Conservation (phyloP, 345 rosid species). For the Citrus glauca region DNA sequence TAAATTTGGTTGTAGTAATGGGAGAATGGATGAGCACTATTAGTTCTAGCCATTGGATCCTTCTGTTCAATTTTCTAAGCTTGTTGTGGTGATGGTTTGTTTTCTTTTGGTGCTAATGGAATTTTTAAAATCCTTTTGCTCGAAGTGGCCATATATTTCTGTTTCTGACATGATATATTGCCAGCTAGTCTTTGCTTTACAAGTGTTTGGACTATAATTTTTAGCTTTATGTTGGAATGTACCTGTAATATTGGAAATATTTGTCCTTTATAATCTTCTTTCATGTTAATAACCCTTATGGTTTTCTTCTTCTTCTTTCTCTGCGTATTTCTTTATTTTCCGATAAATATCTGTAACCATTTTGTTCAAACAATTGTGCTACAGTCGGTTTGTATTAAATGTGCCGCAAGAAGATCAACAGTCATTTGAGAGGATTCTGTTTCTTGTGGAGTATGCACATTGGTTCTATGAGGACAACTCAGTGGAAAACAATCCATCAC, state of each 20-base stretch:
- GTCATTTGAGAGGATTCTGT: constrained; percentile 93
- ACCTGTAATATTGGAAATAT: background rate
- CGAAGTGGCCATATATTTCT: background rate
- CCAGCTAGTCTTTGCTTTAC: background rate
- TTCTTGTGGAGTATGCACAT: constrained; percentile 95
- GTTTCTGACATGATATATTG: background rate
- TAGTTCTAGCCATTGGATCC: background rate
- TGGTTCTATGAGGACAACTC: constrained; percentile 98
- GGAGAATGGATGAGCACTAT: background rate
- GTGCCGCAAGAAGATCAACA: constrained; percentile 98
- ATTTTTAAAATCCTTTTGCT: background rate
- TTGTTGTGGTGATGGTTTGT: background rate
- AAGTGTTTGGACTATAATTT: background rate
- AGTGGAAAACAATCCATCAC: constrained; percentile 84
- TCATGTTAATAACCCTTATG: background rate
- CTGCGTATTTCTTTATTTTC: background rate
- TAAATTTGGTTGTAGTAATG: background rate
- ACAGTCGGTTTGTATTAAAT: constrained; percentile 95
- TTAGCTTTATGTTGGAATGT: background rate
- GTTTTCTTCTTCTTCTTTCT: background rate
- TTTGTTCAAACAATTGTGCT: constrained; percentile 2
- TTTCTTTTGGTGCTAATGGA: background rate
- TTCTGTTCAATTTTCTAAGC: background rate
- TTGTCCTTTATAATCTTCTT: background rate
- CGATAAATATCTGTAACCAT: background rate